phyloP scores from a whole-genome alignment of 768 basidiomycete species.

The Kwoniella europaea region DNA sequence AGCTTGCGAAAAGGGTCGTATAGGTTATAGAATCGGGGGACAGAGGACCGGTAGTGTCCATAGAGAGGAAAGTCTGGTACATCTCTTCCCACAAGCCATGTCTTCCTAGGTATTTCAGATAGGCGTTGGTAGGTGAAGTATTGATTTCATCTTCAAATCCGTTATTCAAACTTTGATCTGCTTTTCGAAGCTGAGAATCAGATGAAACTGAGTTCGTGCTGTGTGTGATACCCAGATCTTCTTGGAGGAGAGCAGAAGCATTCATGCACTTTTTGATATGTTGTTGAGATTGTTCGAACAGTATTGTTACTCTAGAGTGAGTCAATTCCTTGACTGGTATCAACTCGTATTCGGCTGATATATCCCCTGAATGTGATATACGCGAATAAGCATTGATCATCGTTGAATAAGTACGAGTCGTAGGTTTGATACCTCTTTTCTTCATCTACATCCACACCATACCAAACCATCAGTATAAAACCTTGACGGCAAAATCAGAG shows the following conservation, averaged over 20 bases:
- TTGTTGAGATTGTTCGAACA: conserved; percentile 29
- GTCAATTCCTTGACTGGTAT: conserved; percentile 25
- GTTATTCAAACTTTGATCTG: too few species aligned
- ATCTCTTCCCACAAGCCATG: conserved; percentile 46
- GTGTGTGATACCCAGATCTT: conserved; percentile 18
- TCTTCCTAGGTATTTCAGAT: conserved; percentile 46
- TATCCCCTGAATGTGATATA: conserved; percentile 18
- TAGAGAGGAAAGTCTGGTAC: conserved; percentile 33
- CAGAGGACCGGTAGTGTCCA: conserved; percentile 32
- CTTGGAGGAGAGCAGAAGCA: conserved; percentile 1
- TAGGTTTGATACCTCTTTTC: conserved; percentile 52
- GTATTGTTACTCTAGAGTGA: conserved; percentile 35
- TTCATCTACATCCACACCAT: conserved; percentile 47
- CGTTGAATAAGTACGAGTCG: conserved; percentile 46
- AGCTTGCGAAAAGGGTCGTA: conserved; percentile 39
- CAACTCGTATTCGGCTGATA: neutral
- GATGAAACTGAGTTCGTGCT: too few species aligned
- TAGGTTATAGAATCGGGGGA: conserved; percentile 48
- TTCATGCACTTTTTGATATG: conserved; percentile 10
- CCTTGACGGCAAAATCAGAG: too few species aligned
- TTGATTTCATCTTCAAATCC: conserved; percentile 22
- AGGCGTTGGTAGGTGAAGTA: conserved; percentile 47
- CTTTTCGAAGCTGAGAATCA: too few species aligned
- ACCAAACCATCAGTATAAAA: neutral
- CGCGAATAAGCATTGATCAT: conserved; percentile 48